Base-by-base conservation (phyloP, 2,329 filamentous ascomycete species). In the Fusarium scirpi region DNA sequence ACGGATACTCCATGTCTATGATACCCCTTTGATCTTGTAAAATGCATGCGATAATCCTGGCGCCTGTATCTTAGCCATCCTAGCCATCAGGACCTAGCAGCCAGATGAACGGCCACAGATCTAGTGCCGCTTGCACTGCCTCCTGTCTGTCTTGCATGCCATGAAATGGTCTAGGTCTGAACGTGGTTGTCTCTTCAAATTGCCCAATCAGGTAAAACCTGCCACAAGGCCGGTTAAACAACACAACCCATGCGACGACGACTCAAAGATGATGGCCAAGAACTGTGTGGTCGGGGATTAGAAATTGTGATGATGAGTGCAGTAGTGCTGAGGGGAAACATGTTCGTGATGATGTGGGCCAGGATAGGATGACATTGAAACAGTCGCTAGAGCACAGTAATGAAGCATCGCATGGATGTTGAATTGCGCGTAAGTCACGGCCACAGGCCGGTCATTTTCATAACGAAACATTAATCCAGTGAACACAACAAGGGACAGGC, bases 401-500 rank as follows among this genome's bases (percentile, higher is more conserved):
- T 29, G 24, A 43, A 27, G 32, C 32, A 70, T 70, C 62, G 70
- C 67, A 70, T 63, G 62, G 9, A 10, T n/a, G 27, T 27, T 15
- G 18, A 41, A 20, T 43, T 53, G 18, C 18, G 25, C 18, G 25
- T n/a, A 47, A 27, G 25, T 20, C 45, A 29, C 22, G 24, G n/a
- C 12, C 45, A 47, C n/a, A 13, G 24, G 24, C 24, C n/a, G 22
- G 41, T 20, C 27, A 18, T n/a, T 38, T 29, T 25, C n/a, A 25
- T 20, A 53, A 53, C 8, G 13, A 43, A 41, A 25, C n/a, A 38
- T 27, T 18, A 41, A 27, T 12, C 25, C 24, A 20, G 18, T 49
- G 30, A 45, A 49, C 32, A 22, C 38, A 43, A 57, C 58, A 65
- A 59, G 51, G 43, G 32, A 29, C 41, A 13, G 48, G 20, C 43